A percentile compares a stretch with the other conserved stretches of the same genome.
Conservation (phyloP, 2,329 filamentous ascomycete species). For the Plectosphaerella cucumerina region DNA sequence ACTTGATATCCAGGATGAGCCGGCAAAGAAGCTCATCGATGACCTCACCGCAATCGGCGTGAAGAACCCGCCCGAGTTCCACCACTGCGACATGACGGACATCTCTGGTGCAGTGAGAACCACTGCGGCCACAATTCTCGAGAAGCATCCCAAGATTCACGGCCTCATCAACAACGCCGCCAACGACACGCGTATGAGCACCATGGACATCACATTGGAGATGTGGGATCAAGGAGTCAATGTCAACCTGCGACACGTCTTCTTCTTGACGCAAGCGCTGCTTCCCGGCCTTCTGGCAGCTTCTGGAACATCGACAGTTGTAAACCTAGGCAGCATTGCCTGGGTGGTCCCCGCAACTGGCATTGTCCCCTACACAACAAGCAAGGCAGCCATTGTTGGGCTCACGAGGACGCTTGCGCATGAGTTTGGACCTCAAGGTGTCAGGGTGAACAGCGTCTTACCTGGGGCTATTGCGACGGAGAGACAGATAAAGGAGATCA, state of each 20-base stretch:
- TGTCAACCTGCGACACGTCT: conserved; percentile 39
- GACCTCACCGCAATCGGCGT: conserved; percentile 12
- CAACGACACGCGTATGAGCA: conserved; percentile 11
- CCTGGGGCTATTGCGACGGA: conserved; percentile 42
- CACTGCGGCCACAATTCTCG: conserved; percentile 26
- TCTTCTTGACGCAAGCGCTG: conserved; percentile 36
- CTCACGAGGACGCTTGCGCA: conserved; percentile 31
- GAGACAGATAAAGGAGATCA: conserved; percentile 36
- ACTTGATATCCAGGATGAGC: conserved; percentile 31
- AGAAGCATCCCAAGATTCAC: conserved; percentile 17
- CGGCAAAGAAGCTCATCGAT: conserved; percentile 24
- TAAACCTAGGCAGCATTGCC: conserved; percentile 35
- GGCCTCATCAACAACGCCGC: conserved; percentile 2
- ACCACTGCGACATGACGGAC: conserved; percentile 37
- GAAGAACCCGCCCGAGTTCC: conserved; percentile 27
- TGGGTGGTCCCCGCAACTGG: conserved; percentile 29
- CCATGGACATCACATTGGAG: conserved; percentile 30
- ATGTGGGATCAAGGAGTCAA: conserved; percentile 38
- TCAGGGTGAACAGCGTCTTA: conserved; percentile 45
- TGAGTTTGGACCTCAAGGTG: conserved; percentile 29
- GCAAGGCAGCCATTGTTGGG: conserved; percentile 33
- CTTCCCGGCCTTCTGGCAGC: conserved; percentile 25
- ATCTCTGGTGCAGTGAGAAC: conserved; percentile 23
- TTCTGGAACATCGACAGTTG: conserved; percentile 25
- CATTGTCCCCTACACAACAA: conserved; percentile 28